Evolutionary conservation across 2,329 filamentous ascomycete species (phyloP).

Genomic region (Tolypocladium album): DNA sequence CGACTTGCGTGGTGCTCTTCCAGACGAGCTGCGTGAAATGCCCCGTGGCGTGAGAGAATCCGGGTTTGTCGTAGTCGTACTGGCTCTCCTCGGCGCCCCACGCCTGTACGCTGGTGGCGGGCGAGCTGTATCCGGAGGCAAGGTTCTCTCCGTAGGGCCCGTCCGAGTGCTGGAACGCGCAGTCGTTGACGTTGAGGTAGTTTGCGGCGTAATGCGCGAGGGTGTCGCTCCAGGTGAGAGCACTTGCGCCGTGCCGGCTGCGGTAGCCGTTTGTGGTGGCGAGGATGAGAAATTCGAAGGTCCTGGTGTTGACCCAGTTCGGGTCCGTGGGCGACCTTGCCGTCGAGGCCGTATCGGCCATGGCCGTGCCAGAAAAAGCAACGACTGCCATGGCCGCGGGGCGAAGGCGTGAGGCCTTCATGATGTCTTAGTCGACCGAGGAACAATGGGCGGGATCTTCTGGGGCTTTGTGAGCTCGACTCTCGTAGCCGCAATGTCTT

Average conservation of each 20-base stretch:
- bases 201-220: constrained; percentile 42
- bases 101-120: constrained; percentile 45
- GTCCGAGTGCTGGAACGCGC: constrained; percentile 43
- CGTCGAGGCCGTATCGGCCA: neutral
- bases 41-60: constrained; percentile 49
- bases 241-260: constrained; percentile 45
- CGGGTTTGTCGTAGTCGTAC: constrained; percentile 48
- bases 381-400: neutral
- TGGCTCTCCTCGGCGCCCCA: constrained; percentile 46
- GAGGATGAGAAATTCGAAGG: constrained; percentile 46
- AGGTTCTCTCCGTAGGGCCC: constrained; percentile 67
- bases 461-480: neutral
- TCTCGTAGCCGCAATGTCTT: neutral
- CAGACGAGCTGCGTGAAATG: constrained; percentile 69
- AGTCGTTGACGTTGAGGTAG: constrained; percentile 33
- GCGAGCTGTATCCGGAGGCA: constrained; percentile 54
- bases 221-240: constrained; percentile 54
- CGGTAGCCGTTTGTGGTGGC: constrained; percentile 59
- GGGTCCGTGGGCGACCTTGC: neutral
- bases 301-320: neutral
- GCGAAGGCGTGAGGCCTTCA: neutral
- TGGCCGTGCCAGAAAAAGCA: neutral
- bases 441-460: neutral
- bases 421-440: neutral
- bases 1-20: constrained; percentile 49